Percentiles rank a stretch among this genome's conserved stretches.
Evolutionary conservation across 768 basidiomycete genomes (phyloP).

Genomic region (Mrakia blollopis): DNA sequence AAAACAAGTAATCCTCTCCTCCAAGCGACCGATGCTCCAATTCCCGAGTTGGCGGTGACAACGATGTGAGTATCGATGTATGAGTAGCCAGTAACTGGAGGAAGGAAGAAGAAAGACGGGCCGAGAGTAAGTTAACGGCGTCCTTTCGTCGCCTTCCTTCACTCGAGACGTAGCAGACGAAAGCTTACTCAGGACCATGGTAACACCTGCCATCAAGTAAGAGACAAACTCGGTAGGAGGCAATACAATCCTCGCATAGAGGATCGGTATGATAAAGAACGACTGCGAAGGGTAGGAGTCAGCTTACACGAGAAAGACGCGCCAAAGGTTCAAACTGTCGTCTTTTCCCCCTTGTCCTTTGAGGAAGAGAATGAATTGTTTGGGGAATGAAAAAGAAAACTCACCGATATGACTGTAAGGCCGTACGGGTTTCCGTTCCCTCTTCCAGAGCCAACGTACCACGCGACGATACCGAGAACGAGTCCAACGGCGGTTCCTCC

Average conservation of each 20-base stretch:
- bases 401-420: conserved; percentile 49
- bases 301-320: too few species aligned
- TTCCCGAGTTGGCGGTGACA: conserved; percentile 51
- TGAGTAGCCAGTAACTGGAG: conserved; percentile 52
- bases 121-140: not conserved
- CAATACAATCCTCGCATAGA: conserved; percentile 54
- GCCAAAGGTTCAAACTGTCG: too few species aligned
- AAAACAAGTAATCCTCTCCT: conserved; percentile 48
- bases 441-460: conserved; percentile 51
- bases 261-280: conserved; percentile 51
- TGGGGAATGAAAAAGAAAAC: conserved; percentile 1
- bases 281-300: conserved; percentile 33
- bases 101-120: not conserved
- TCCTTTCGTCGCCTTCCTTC: too few species aligned
- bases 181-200: conserved; percentile 44
- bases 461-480: conserved; percentile 50
- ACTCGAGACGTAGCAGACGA: not conserved
- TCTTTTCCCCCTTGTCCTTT: too few species aligned
- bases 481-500: conserved; percentile 50
- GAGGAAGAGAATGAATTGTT: too few species aligned
- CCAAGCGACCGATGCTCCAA: conserved; percentile 56
- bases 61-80: conserved; percentile 56
- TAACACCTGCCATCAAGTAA: conserved; percentile 45
- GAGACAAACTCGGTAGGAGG: conserved; percentile 36
- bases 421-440: conserved; percentile 58